Base-by-base conservation (phyloP, 1,284 basidiomycete genomes). In the Gomphus sp. region DNA sequence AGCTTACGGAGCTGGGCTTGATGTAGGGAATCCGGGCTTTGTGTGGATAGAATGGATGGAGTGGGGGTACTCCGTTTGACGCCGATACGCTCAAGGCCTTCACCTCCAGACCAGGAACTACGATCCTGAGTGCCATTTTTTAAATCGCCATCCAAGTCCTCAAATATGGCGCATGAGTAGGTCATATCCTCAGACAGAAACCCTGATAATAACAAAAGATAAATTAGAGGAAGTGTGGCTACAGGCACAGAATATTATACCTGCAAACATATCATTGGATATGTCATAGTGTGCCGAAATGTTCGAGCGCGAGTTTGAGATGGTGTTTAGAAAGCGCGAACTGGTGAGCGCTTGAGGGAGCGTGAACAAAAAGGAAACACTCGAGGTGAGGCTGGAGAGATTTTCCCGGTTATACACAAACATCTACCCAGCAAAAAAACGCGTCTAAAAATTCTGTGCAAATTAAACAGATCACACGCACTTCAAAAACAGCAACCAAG, bases 1-100 rank as follows among this genome's bases (percentile, higher is more conserved):
- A 95, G 81, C 71, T 96, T 95, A 45, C 87, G 81, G 52, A 80
- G 74, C 68, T 96, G 93, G 0, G 91, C 91, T 25, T 80, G 76
- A 71, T 95, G 91, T 51, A 96, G 74, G 67, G 90, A 87, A 53
- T 84, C 73, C n/a, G n/a, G n/a, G n/a, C n/a, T n/a, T n/a, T n/a
- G n/a, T n/a, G n/a, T n/a, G n/a, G n/a, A n/a, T n/a, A n/a, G n/a
- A n/a, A n/a, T n/a, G n/a, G n/a, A n/a, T n/a, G n/a, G n/a, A n/a
- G n/a, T n/a, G n/a, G n/a, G n/a, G n/a, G 58, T 44, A 25, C 2
- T n/a, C 12, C 9, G 39, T 31, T 18, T 10, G 41, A 18, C 18
- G 12, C 25, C 14, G 51, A 58, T 43, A 12, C 55, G 41, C 51
- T 56, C 51, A 39, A 59, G 47, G 28, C 47, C 54, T 53, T 59